Evolutionary conservation across 2,329 filamentous ascomycete species (phyloP), one percentile per base, ranked within the genome.

Genomic region (Neocucurbitaria cava): DNA sequence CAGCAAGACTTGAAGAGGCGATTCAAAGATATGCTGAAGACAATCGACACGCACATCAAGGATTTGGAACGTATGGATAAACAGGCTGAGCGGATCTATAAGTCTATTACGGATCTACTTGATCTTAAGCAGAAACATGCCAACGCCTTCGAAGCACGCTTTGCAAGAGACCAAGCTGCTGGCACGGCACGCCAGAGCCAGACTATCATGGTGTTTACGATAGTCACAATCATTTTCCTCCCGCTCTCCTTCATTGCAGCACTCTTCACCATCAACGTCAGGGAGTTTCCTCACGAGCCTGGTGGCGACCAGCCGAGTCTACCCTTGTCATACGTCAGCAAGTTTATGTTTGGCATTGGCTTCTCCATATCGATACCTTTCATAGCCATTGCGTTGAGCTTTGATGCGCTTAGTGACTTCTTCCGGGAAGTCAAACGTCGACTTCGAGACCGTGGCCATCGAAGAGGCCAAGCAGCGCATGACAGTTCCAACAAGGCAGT

Each of bases 71-170:
- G 85, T 15, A 89, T 89, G 86, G 83, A 87, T 64, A 81, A 82
- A 46, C 86, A 87, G 68, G 85, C 86, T 0, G 79, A 83, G 52
- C 79, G 82, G 20, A 84, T 88, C 56, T 87, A 88, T 65, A 75
- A 80, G 39, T 83, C 80, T 52, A 81, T 89, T 40, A 86, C 83
- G 0, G 83, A 88, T 60, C 75, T 89, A 5, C 81, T 89, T 0
- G 87, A 89, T 59, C 79, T 89, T 1, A 89, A 89, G 64, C 87
- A 89, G 63, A 89, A 89, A 69, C 86, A 89, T 53, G 86, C 85
- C 59, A 89, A 89, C 71, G 85, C 85, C 0, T 83, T 88, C 42
- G 87, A 89, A 66, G 87, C 86, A 1, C 82, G 86, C 2, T 88
- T 84, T 47, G 81, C 83, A 0, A 77, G 83, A 17, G 84, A 88